A percentile compares a stretch with the other conserved stretches of the same genome.
phyloP scores from a whole-genome alignment of 305 asterid genomes.

The Rubia tinctorum region DNA sequence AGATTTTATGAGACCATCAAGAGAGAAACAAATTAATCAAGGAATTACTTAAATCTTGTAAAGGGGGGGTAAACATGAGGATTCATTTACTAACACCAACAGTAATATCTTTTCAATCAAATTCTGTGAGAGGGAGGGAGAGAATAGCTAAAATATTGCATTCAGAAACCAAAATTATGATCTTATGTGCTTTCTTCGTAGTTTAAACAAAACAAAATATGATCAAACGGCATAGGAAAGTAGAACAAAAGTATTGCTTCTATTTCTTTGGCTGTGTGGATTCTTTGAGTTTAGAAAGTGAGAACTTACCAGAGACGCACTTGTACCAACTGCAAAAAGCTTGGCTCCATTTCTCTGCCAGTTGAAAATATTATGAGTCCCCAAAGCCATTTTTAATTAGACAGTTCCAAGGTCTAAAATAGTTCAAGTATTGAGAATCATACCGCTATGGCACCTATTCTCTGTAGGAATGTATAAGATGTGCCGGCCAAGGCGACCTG shows the following conservation, averaged over 20 bases:
- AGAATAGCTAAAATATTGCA: too few relatives aligned
- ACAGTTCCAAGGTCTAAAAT: neutral
- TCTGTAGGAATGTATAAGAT: slow-evolving; percentile 72
- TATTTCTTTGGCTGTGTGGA: neutral
- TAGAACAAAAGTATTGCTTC: neutral
- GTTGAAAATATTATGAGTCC: slow-evolving; percentile 23
- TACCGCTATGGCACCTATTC: slow-evolving; percentile 88
- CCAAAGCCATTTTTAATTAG: neutral
- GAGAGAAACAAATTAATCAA: neutral
- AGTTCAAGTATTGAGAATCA: slow-evolving; percentile 13
- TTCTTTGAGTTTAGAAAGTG: neutral
- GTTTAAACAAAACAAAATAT: neutral
- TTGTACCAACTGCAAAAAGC: slow-evolving; percentile 84
- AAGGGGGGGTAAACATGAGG: neutral
- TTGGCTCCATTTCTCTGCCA: slow-evolving; percentile 90
- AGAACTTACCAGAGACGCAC: slow-evolving; percentile 79
- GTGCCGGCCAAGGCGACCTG: slow-evolving; percentile 93
- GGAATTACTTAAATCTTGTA: neutral
- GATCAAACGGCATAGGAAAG: neutral
- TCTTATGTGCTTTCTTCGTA: neutral
- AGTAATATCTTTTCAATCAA: neutral
- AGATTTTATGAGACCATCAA: neutral
- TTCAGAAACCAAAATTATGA: neutral
- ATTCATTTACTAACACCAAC: neutral
- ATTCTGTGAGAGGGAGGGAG: too few relatives aligned